Conservation (phyloP, 2,329 filamentous ascomycete species). For the Dichotomopilus funicola region DNA sequence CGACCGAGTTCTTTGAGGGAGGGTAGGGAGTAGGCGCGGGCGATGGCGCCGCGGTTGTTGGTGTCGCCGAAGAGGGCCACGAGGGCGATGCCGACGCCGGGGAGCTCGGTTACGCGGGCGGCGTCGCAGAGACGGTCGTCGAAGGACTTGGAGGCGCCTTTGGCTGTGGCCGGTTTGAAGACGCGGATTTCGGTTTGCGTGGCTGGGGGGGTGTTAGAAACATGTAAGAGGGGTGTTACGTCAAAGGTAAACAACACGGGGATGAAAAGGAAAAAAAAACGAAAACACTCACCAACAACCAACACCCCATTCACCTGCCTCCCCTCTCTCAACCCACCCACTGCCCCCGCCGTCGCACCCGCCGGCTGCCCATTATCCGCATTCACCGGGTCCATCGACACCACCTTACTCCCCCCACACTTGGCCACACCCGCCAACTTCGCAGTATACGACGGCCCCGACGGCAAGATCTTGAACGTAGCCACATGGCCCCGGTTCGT, state of each 20-base stretch:
- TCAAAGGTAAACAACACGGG: too few relatives aligned
- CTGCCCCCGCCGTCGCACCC: slow-evolving; percentile 64
- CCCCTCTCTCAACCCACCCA: slow-evolving; percentile 71
- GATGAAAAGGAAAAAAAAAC: neutral
- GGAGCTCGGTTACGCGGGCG: slow-evolving; percentile 68
- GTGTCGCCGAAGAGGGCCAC: slow-evolving; percentile 82
- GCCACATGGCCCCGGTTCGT: slow-evolving; percentile 77
- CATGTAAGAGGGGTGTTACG: too few relatives aligned
- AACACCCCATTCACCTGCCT: slow-evolving; percentile 71
- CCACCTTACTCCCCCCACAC: slow-evolving; percentile 59
- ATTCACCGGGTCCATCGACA: slow-evolving; percentile 74
- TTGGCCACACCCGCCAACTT: slow-evolving; percentile 62
- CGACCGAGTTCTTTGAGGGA: slow-evolving; percentile 76
- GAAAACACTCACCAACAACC: slow-evolving; percentile 54
- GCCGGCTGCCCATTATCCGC: slow-evolving; percentile 71
- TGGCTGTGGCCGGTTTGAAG: slow-evolving; percentile 76
- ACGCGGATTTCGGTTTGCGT: slow-evolving; percentile 72
- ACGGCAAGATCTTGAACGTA: slow-evolving; percentile 85
- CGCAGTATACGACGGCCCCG: slow-evolving; percentile 64
- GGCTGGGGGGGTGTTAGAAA: slow-evolving; percentile 38
- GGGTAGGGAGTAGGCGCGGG: slow-evolving; percentile 80
- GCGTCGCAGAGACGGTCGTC: slow-evolving; percentile 77
- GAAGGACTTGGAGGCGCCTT: slow-evolving; percentile 88
- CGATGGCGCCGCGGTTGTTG: slow-evolving; percentile 32
- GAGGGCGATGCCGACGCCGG: slow-evolving; percentile 69